These are phyloP conservation scores for Chrysoporthe deuterocubensis DNA, from an alignment of 2,329 filamentous ascomycete genomes.

Conservation along the genomic window DNA sequence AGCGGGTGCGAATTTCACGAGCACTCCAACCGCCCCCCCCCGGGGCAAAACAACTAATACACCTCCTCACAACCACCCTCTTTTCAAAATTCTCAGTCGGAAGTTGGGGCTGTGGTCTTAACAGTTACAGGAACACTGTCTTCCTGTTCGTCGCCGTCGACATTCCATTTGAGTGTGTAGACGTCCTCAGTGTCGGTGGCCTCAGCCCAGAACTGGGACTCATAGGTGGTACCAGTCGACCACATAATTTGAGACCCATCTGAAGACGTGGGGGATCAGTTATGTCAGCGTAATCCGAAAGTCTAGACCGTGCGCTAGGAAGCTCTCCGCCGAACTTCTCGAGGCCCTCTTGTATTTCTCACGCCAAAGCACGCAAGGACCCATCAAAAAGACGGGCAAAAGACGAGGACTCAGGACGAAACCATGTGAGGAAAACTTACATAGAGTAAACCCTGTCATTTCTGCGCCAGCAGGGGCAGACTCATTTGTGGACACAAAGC, in stretches of 20 bases:
- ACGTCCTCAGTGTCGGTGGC: slow-evolving; percentile 9
- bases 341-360: no score
- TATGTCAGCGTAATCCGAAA: background rate
- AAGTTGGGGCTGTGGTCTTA: slow-evolving; percentile 9
- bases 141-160: slow-evolving; percentile 14
- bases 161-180: slow-evolving; percentile 24
- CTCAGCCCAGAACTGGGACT: slow-evolving; percentile 26
- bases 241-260: slow-evolving; percentile 16
- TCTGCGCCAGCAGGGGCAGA: slow-evolving; percentile 13
- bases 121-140: slow-evolving; percentile 23
- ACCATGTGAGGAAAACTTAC: background rate
- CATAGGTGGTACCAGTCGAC: slow-evolving; percentile 13
- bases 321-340: background rate
- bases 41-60: no score
- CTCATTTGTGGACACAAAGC: slow-evolving; percentile 11
- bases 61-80: no score
- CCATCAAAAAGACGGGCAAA: no score
- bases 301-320: no score
- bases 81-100: background rate
- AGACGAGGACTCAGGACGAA: background rate
- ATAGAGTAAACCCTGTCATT: slow-evolving; percentile 19
- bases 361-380: no score
- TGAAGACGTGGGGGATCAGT: background rate
- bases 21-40: no score
- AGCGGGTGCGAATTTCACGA: no score